A percentile compares a stretch with the other conserved stretches of the same genome.
Evolutionary conservation across 1,139 yeast genomes (phyloP).

Genomic region (Nakaseomyces delphensis): DNA sequence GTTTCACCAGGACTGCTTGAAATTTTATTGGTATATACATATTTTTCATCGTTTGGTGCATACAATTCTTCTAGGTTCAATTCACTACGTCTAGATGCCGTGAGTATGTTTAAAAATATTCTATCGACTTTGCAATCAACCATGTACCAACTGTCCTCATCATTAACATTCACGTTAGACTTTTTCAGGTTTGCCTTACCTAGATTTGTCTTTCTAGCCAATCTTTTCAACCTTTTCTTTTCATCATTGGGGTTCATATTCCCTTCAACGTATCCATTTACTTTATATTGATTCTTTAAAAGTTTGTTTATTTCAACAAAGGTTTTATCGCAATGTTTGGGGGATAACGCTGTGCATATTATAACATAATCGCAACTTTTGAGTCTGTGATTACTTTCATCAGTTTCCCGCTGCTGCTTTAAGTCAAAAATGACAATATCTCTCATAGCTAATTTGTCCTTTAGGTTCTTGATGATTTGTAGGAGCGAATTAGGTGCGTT

Average conservation of each 20-base stretch:
- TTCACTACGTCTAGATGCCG: slow-evolving; percentile 56
- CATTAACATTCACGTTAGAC: slow-evolving; percentile 21
- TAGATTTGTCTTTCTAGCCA: slow-evolving; percentile 47
- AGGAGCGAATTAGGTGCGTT: slow-evolving; percentile 46
- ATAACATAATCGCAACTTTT: slow-evolving; percentile 44
- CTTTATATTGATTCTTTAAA: slow-evolving; percentile 38
- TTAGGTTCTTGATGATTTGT: slow-evolving; percentile 41
- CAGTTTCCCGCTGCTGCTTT: slow-evolving; percentile 38
- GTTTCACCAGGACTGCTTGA: neutral
- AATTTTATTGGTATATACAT: slow-evolving; percentile 19
- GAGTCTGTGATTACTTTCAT: slow-evolving; percentile 36
- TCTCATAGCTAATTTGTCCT: slow-evolving; percentile 54
- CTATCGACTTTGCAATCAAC: slow-evolving; percentile 58
- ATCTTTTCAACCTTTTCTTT: slow-evolving; percentile 52
- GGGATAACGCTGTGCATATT: slow-evolving; percentile 70
- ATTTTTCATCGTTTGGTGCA: slow-evolving; percentile 41
- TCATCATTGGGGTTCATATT: slow-evolving; percentile 51
- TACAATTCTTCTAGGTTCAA: slow-evolving; percentile 66
- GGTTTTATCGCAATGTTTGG: slow-evolving; percentile 67
- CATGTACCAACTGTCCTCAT: slow-evolving; percentile 69
- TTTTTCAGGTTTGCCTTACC: slow-evolving; percentile 25
- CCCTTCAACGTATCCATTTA: slow-evolving; percentile 60
- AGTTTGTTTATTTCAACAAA: slow-evolving; percentile 46
- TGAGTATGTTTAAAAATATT: slow-evolving; percentile 62
- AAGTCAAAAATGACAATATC: slow-evolving; percentile 55